Conservation (phyloP, 257 asterid species). For the Plectranthus barbatus region DNA sequence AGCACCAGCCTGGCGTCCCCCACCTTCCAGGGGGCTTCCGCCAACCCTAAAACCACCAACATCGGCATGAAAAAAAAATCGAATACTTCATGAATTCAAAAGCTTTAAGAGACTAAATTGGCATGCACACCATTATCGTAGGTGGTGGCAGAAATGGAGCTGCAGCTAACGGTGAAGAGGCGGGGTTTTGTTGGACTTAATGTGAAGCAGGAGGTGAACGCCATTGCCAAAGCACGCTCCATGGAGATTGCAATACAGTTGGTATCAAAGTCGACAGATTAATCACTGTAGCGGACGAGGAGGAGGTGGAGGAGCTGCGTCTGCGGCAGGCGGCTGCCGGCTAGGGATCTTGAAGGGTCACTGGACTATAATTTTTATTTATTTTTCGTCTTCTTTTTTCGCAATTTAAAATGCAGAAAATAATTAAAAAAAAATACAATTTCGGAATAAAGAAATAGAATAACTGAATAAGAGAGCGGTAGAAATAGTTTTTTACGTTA, state of each 20-base stretch:
- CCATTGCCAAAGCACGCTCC: constrained; percentile 22
- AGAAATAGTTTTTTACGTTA: no score
- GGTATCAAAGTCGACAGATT: background rate
- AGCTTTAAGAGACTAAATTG: background rate
- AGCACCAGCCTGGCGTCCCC: constrained; percentile 91
- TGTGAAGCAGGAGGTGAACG: constrained; percentile 14
- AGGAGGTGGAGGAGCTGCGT: no score
- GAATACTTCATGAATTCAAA: background rate
- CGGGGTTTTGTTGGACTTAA: constrained; percentile 1
- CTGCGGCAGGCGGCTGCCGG: no score
- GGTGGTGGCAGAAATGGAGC: constrained; percentile 20
- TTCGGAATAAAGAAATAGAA: no score
- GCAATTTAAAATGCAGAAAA: no score
- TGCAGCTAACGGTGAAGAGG: constrained; percentile 24
- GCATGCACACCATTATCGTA: background rate
- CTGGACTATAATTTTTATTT: no score
- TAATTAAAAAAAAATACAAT: no score
- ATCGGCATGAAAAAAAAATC: background rate
- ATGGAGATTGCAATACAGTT: constrained; percentile 1
- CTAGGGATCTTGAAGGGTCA: no score
- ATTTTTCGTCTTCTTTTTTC: no score
- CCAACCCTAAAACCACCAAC: constrained; percentile 26
- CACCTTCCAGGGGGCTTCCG: constrained; percentile 83
- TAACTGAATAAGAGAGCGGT: no score
- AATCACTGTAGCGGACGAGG: background rate